Evolutionary conservation across 1,284 basidiomycete species (phyloP).

Genomic region (Ganoderma leucocontextum): DNA sequence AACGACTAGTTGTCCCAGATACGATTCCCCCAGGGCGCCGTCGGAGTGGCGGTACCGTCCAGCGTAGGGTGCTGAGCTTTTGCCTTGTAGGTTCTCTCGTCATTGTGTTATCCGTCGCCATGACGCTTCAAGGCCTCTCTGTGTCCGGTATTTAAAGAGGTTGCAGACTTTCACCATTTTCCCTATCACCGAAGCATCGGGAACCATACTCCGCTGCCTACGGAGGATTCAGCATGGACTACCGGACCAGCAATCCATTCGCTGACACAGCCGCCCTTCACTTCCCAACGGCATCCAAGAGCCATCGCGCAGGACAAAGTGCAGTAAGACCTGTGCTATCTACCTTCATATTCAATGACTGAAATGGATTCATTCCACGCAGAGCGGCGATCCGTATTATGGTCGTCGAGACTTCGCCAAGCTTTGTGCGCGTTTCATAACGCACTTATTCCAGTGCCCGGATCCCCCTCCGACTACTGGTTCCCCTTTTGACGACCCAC

Average conservation of each 20-base stretch:
- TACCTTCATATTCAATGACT: not conserved
- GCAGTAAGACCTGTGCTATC: not conserved
- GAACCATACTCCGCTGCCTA: not conserved
- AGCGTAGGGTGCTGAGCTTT: not conserved
- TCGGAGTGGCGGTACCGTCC: not conserved
- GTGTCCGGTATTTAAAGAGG: no score
- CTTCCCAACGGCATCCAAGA: not conserved
- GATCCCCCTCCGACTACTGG: not conserved
- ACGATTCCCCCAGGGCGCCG: not conserved
- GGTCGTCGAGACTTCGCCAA: slow-evolving; percentile 45
- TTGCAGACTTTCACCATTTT: not conserved
- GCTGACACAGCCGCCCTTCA: not conserved
- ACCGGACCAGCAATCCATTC: not conserved
- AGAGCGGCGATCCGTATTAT: slow-evolving; percentile 70
- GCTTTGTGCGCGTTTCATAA: slow-evolving; percentile 6
- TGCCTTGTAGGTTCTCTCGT: not conserved
- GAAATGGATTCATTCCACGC: not conserved
- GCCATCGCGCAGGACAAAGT: not conserved
- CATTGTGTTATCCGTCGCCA: not conserved
- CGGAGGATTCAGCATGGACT: not conserved
- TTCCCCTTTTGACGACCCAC: not conserved
- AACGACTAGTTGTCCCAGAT: not conserved
- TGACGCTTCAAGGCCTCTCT: not conserved
- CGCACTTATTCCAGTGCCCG: not conserved
- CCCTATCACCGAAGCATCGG: not conserved